Conservation (phyloP, 2,329 filamentous ascomycete genomes). For the Cordyceps cicadae region DNA sequence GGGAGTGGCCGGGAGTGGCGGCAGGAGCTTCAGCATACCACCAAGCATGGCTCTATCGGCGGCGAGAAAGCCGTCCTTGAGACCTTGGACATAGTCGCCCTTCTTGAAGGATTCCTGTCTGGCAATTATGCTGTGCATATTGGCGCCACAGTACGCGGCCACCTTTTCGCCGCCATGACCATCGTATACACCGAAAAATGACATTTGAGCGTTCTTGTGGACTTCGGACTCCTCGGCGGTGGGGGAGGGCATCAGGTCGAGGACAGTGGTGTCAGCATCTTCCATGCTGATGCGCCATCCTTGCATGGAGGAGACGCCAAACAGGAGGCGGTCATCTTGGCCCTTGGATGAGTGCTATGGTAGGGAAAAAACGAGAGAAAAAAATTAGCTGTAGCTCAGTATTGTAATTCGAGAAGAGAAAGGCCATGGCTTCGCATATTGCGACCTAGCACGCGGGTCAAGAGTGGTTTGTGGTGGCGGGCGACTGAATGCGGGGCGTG, state of each 20-base stretch:
- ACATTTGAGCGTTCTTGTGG: constrained; percentile 64
- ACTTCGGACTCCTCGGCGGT: constrained; percentile 42
- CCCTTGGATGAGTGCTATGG: constrained; percentile 75
- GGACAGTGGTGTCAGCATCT: constrained; percentile 82
- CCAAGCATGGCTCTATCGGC: constrained; percentile 93
- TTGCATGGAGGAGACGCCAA: constrained; percentile 97
- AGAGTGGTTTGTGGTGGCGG: constrained; percentile 4
- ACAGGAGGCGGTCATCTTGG: constrained; percentile 87
- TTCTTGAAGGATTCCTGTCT: constrained; percentile 92
- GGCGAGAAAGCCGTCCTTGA: constrained; percentile 95
- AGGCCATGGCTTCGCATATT: background rate
- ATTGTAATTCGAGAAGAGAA: background rate
- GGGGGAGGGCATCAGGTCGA: constrained; percentile 68
- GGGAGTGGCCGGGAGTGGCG: background rate
- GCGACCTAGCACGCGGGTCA: background rate
- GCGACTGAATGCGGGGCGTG: constrained; percentile 10
- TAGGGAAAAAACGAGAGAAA: background rate
- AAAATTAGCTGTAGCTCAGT: background rate
- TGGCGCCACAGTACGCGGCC: constrained; percentile 81
- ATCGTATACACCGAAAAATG: constrained; percentile 97
- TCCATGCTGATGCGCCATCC: constrained; percentile 99
- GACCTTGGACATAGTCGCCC: constrained; percentile 85
- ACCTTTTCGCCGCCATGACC: constrained; percentile 97
- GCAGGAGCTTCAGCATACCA: constrained; percentile 48
- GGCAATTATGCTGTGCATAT: constrained; percentile 87